Percentiles rank a stretch among this genome's conserved stretches.
Evolutionary conservation across 2,329 filamentous ascomycete genomes (phyloP).

Genomic region (Trichoderma gracile): DNA sequence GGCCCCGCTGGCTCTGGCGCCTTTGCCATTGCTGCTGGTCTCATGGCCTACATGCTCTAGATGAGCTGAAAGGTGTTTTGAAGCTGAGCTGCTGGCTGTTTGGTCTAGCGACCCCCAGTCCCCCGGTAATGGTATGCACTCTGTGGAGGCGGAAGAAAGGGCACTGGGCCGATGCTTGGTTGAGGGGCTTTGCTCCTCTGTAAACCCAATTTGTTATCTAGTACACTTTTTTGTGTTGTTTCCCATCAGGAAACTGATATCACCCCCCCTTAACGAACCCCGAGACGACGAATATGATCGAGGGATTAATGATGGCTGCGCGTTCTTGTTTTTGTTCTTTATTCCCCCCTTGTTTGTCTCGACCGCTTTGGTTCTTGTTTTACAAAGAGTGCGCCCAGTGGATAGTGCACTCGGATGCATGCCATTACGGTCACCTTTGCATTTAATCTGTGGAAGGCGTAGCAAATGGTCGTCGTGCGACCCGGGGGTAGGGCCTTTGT

Average conservation of each 20-base stretch:
- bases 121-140: constrained; percentile 24
- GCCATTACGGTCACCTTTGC: constrained; percentile 11
- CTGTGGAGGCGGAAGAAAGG: not conserved
- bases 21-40: constrained; percentile 48
- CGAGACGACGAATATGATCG: constrained; percentile 31
- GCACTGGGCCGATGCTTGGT: constrained; percentile 25
- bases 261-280: constrained; percentile 28
- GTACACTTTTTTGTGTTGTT: constrained; percentile 35
- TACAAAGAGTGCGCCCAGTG: constrained; percentile 15
- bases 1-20: constrained; percentile 48
- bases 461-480: constrained; percentile 17
- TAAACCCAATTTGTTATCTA: constrained; percentile 37
- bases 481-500: not conserved
- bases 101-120: constrained; percentile 23
- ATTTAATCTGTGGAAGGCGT: constrained; percentile 23
- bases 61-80: constrained; percentile 28
- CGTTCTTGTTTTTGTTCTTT: not conserved
- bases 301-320: constrained; percentile 27
- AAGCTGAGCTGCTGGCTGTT: constrained; percentile 25
- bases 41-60: constrained; percentile 56
- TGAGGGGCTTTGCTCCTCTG: constrained; percentile 36
- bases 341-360: not conserved
- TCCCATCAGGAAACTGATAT: constrained; percentile 23
- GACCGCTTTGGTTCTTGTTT: constrained; percentile 23
- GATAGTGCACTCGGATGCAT: constrained; percentile 19